Conservation (phyloP, 2,329 filamentous ascomycete species). For the Claviceps digitariae region DNA sequence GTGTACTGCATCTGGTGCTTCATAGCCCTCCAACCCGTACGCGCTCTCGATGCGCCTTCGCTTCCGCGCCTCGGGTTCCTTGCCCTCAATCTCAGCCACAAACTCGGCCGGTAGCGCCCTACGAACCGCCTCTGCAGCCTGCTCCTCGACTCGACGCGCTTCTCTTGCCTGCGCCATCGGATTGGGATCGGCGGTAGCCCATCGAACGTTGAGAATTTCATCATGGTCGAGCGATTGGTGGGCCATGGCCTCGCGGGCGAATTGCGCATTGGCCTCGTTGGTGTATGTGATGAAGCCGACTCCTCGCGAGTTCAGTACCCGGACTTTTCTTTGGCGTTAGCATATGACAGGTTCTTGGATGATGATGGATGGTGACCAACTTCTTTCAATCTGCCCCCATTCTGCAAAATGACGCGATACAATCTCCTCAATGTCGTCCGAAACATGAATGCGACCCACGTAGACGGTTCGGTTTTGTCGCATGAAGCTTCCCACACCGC, state of each 20-base stretch:
- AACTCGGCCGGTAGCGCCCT: conserved; percentile 80
- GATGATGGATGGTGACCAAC: conserved; percentile 16
- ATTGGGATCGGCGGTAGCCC: conserved; percentile 94
- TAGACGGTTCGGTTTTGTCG: conserved; percentile 90
- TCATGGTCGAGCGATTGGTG: conserved; percentile 84
- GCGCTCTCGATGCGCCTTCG: conserved; percentile 77
- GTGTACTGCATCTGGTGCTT: conserved; percentile 88
- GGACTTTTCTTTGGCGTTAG: conserved; percentile 26
- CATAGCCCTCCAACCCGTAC: conserved; percentile 82
- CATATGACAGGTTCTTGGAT: neutral
- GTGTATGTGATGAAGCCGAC: conserved; percentile 92
- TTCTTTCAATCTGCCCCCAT: conserved; percentile 86
- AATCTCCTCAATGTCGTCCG: conserved; percentile 92
- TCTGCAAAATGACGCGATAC: conserved; percentile 91
- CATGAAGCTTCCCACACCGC: conserved; percentile 87
- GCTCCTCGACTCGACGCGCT: conserved; percentile 78
- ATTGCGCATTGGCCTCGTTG: conserved; percentile 81
- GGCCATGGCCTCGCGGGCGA: conserved; percentile 91
- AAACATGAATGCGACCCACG: conserved; percentile 85
- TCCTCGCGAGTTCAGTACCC: conserved; percentile 76
- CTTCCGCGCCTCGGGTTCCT: conserved; percentile 76
- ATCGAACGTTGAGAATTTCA: conserved; percentile 89
- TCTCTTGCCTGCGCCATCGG: conserved; percentile 89
- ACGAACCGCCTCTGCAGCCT: conserved; percentile 87
- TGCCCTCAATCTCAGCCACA: conserved; percentile 85